A percentile compares a stretch with the other conserved stretches of the same genome.
These are phyloP conservation scores for Entonaema liquescens DNA, from an alignment of 495 filamentous ascomycete genomes.

Conservation along the genomic window DNA sequence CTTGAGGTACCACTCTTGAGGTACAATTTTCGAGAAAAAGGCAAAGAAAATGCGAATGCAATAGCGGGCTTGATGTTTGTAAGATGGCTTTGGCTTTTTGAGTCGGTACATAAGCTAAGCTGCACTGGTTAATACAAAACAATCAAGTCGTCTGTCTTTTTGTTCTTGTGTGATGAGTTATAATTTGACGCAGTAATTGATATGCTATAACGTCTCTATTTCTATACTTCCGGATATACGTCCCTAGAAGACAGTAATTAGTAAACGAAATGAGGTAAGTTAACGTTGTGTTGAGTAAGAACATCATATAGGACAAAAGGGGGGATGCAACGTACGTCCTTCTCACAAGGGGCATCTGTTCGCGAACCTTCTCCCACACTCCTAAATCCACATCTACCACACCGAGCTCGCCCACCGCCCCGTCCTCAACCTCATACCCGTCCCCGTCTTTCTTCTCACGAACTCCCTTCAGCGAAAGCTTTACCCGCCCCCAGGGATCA, in stretches of 20 bases:
- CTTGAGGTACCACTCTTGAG: not conserved
- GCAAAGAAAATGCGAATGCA: not conserved
- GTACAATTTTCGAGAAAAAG: not conserved
- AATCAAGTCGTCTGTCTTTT: conserved; percentile 26
- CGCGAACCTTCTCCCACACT: conserved; percentile 58
- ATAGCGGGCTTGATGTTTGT: conserved; percentile 22
- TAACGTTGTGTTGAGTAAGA: not conserved
- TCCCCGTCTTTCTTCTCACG: conserved; percentile 51
- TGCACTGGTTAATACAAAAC: conserved; percentile 18
- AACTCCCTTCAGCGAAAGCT: conserved; percentile 69
- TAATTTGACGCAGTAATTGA: not conserved
- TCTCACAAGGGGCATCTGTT: conserved; percentile 70
- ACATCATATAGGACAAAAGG: not conserved
- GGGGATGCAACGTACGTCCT: conserved; percentile 45
- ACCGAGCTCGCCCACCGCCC: conserved; percentile 55
- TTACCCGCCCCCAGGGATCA: conserved; percentile 84
- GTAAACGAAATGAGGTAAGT: not conserved
- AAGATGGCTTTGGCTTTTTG: conserved; percentile 19
- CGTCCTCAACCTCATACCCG: conserved; percentile 48
- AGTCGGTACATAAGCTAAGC: conserved; percentile 26
- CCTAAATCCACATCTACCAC: conserved; percentile 59
- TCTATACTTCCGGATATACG: conserved; percentile 67
- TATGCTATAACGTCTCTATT: not conserved
- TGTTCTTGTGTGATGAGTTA: not conserved
- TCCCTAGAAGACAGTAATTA: conserved; percentile 51